Conservation (phyloP, 2,329 filamentous ascomycete genomes). For the Aspergillus ochraceus region DNA sequence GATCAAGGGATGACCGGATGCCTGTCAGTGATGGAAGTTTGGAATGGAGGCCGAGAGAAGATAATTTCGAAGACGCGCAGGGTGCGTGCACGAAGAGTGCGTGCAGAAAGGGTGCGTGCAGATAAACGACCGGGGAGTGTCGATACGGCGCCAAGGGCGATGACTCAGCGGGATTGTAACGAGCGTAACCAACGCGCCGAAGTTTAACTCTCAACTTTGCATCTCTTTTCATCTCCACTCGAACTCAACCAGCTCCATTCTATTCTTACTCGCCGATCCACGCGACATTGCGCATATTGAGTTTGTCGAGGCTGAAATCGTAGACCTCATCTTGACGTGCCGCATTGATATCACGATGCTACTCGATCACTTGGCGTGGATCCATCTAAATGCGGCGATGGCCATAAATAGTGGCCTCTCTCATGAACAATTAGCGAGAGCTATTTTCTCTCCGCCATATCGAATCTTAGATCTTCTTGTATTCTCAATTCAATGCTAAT, state of each 20-base stretch:
- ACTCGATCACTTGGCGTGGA: not conserved
- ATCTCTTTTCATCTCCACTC: not conserved
- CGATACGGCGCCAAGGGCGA: not conserved
- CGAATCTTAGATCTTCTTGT: too few relatives aligned
- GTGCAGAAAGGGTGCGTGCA: not conserved
- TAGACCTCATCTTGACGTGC: not conserved
- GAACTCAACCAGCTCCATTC: not conserved
- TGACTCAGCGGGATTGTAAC: not conserved
- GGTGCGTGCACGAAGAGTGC: too few relatives aligned
- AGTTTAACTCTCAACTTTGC: not conserved
- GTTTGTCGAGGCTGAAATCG: not conserved
- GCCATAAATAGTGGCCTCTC: not conserved
- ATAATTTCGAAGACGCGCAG: too few relatives aligned
- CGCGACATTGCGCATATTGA: not conserved
- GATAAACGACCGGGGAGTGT: not conserved
- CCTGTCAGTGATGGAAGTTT: too few relatives aligned
- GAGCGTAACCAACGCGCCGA: not conserved
- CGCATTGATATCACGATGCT: not conserved
- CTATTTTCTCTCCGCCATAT: too few relatives aligned
- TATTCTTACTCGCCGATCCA: not conserved
- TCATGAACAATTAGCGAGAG: too few relatives aligned
- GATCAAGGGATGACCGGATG: too few relatives aligned
- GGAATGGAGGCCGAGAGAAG: too few relatives aligned
- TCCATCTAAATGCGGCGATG: not conserved
- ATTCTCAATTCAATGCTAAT: not conserved